phyloP scores from a whole-genome alignment of 495 filamentous ascomycete species.

The Tuber magnatum region DNA sequence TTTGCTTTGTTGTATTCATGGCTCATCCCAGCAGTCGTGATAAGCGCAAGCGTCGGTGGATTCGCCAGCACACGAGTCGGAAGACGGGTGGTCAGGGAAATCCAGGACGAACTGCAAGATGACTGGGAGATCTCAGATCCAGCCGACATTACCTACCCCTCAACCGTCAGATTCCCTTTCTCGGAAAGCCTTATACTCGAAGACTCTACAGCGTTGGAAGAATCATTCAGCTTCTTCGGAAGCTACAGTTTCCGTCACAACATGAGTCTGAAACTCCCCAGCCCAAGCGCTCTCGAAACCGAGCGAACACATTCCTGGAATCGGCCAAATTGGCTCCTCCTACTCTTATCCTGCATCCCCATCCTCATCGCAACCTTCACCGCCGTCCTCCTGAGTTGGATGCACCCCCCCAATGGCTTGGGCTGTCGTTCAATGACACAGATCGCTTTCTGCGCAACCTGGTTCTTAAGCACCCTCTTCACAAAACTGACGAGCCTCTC shows the following conservation, averaged over 20 bases:
- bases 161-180: not conserved
- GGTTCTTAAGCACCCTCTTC: not conserved
- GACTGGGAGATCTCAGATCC: not conserved
- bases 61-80: slow-evolving; percentile 1
- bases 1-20: not conserved
- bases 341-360: not conserved
- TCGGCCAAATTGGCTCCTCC: not conserved
- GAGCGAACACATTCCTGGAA: not conserved
- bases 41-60: slow-evolving; percentile 4
- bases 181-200: not conserved
- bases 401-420: not conserved
- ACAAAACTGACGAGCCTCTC: not conserved
- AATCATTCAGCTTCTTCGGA: not conserved
- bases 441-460: not conserved
- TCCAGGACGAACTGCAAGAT: not conserved
- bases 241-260: not conserved
- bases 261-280: not conserved
- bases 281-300: not conserved
- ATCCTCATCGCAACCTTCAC: not conserved
- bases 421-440: slow-evolving; percentile 8
- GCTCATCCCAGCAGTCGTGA: slow-evolving; percentile 7
- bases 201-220: not conserved
- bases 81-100: not conserved
- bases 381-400: not conserved
- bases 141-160: not conserved